Base-by-base conservation (phyloP, 192 early-diverging fungal genomes). In the Backusella psychrophila region DNA sequence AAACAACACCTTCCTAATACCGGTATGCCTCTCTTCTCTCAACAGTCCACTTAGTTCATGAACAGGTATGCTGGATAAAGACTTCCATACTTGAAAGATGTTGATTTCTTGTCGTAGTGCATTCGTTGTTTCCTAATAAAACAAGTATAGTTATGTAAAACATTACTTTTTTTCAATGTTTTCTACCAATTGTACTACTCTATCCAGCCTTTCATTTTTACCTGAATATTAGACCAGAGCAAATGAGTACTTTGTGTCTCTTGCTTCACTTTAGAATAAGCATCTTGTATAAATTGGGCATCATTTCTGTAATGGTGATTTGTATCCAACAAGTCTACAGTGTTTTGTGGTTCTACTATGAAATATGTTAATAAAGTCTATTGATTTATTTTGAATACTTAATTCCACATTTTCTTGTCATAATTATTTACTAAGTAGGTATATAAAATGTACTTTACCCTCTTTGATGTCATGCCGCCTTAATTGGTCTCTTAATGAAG, bases 81-180 rank as follows among this genome's bases (percentile, higher is more conserved):
- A 71, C 8, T 49, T 71, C 70, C 70, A 71, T 19, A 44, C 70
- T 71, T 71, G 39, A 71, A 71, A 71, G 6, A n/a, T 29, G 31
- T 71, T 46, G 26, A 71, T 71, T 49, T 71, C 70, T 14, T 71
- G 41, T 46, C 42, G 46, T 5, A 71, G 41, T 17, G 39, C 35
- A 34, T 21, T 23, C 11, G 42, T 44, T 17, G 70, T 49, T 19
- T 71, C 26, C 70, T 71, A n/a, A n/a, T n/a, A n/a, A n/a, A n/a
- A n/a, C n/a, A n/a, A n/a, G n/a, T n/a, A n/a, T n/a, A 38, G 23
- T 21, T 21, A 49, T 39, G 12, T 42, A 71, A 44, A 33, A 1
- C 69, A n/a, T 36, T 8, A 63, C 23, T 29, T 63, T 63, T 63
- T 63, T 29, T 26, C 2, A 23, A 29, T 63, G 23, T 63, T 63